Conservation (phyloP, 139 green algal genomes). For the Closterium sp. region DNA sequence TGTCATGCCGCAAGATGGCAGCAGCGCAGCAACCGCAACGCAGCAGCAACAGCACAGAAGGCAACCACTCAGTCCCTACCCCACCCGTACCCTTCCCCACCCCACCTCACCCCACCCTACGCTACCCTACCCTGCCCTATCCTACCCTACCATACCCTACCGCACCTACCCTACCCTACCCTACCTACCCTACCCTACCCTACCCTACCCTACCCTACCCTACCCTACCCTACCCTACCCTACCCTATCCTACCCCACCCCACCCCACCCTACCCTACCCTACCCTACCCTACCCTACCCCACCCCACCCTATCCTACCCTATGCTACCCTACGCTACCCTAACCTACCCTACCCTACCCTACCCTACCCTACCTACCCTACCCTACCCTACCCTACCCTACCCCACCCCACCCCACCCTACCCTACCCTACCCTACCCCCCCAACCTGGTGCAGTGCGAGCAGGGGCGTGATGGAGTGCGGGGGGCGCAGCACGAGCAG, state of each 20-base stretch:
- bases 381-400: neutral
- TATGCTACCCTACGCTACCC: neutral
- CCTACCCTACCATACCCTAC: neutral
- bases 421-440: neutral
- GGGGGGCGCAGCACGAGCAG: neutral
- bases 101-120: slow-evolving; percentile 9
- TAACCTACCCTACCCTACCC: neutral
- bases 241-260: slow-evolving; percentile 16
- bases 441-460: neutral
- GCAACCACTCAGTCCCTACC: too few relatives aligned
- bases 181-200: neutral
- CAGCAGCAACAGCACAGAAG: too few relatives aligned
- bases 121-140: neutral
- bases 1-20: too few relatives aligned
- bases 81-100: neutral
- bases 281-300: slow-evolving; percentile 1
- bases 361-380: slow-evolving; percentile 5
- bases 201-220: neutral
- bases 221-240: slow-evolving; percentile 12
- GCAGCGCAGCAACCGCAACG: too few relatives aligned
- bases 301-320: neutral
- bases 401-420: neutral
- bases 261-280: slow-evolving; percentile 17
- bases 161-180: neutral
- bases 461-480: neutral